Percentiles rank a stretch among this genome's conserved stretches.
Conservation (phyloP, 2,329 filamentous ascomycete genomes). For the Verticillium klebahnii region DNA sequence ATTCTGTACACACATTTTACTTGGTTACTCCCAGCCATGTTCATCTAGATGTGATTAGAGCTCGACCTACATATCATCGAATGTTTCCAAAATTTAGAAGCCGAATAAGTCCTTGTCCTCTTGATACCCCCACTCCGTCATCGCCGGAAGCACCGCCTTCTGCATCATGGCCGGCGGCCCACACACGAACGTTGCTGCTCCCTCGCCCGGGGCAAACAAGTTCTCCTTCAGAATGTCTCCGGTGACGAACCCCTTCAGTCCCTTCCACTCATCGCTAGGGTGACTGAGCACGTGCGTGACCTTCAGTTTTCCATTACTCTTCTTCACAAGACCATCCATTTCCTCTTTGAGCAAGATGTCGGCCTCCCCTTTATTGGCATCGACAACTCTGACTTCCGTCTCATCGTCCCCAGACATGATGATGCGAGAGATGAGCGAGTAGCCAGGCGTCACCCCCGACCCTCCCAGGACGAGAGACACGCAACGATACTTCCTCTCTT, state of each 20-base stretch:
- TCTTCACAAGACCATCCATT: slow-evolving; percentile 32
- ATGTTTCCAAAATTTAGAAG: slow-evolving; percentile 18
- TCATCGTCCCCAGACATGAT: slow-evolving; percentile 23
- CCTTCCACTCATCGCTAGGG: slow-evolving; percentile 37
- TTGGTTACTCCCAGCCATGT: no score
- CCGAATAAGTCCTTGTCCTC: slow-evolving; percentile 41
- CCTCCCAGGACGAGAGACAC: slow-evolving; percentile 46
- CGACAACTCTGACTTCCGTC: slow-evolving; percentile 35
- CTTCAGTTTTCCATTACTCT: slow-evolving; percentile 31
- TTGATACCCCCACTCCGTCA: slow-evolving; percentile 39
- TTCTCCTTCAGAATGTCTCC: slow-evolving; percentile 31
- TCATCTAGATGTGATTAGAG: no score
- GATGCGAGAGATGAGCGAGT: slow-evolving; percentile 41
- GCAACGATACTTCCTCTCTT: slow-evolving; percentile 33
- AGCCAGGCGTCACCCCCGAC: slow-evolving; percentile 47
- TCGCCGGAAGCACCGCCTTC: slow-evolving; percentile 42
- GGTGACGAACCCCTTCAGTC: slow-evolving; percentile 38
- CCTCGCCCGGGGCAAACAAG: slow-evolving; percentile 35
- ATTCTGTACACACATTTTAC: no score
- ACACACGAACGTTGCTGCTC: slow-evolving; percentile 40
- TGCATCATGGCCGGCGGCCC: slow-evolving; percentile 46
- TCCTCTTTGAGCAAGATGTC: slow-evolving; percentile 41
- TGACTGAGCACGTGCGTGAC: slow-evolving; percentile 43
- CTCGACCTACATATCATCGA: no score
- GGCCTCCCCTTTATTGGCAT: slow-evolving; percentile 41